Percentiles rank a stretch among this genome's conserved stretches.
Evolutionary conservation across 108 stramenopile species (phyloP).

Genomic region (Poteriospumella lacustris): DNA sequence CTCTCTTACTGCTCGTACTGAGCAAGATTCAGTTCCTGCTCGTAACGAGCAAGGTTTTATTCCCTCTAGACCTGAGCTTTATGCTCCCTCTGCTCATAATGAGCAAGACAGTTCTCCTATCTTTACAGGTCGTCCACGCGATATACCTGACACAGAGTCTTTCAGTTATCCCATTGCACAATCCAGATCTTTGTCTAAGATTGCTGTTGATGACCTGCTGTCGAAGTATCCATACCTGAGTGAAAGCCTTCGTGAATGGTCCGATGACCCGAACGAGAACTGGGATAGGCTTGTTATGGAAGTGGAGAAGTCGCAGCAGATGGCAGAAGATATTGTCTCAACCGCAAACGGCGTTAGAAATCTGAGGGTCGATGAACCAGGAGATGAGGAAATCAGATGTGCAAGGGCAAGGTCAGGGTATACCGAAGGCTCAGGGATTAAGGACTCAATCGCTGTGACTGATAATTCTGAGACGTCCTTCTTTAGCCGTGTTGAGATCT

Average conservation of each 20-base stretch:
- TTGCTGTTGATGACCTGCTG: slow-evolving; percentile 6
- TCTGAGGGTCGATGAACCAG: slow-evolving; percentile 2
- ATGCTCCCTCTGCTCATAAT: slow-evolving; percentile 7
- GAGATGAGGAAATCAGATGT: slow-evolving; percentile 3
- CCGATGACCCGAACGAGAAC: slow-evolving; percentile 6
- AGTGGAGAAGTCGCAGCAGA: slow-evolving; percentile 2
- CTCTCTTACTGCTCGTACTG: slow-evolving; percentile 6
- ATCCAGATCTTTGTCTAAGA: slow-evolving; percentile 8
- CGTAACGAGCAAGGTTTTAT: slow-evolving; percentile 7
- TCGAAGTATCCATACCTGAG: slow-evolving; percentile 7
- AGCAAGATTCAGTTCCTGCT: slow-evolving; percentile 7
- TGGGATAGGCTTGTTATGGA: slow-evolving; percentile 7
- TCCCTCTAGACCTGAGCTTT: slow-evolving; percentile 6
- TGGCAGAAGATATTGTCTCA: slow-evolving; percentile 2
- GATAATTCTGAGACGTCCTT: slow-evolving; percentile 7
- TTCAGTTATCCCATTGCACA: slow-evolving; percentile 7
- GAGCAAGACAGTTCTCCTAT: slow-evolving; percentile 7
- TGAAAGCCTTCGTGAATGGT: slow-evolving; percentile 7
- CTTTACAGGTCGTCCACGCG: slow-evolving; percentile 6
- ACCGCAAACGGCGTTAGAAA: slow-evolving; percentile 2
- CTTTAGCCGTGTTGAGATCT: slow-evolving; percentile 7
- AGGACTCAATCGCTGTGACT: not conserved
- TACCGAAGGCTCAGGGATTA: slow-evolving; percentile 6
- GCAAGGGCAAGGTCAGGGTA: slow-evolving; percentile 6
- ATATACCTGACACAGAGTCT: slow-evolving; percentile 7